These are phyloP conservation scores for Phytophthora hibernalis DNA, from an alignment of 352 stramenopile species.

Conservation along the genomic window DNA sequence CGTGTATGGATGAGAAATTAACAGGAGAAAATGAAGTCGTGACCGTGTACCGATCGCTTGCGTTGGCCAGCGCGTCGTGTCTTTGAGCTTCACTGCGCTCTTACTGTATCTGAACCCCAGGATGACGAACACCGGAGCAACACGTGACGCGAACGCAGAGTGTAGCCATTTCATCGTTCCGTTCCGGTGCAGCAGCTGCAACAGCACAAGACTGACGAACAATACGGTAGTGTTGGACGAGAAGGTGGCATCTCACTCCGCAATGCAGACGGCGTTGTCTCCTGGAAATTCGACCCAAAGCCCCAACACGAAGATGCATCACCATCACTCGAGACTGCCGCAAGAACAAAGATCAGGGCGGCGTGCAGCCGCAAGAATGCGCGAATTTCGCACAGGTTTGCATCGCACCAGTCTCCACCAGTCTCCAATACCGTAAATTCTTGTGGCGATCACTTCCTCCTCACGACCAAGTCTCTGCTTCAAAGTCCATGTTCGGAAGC, in stretches of 20 bases:
- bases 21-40: constrained; percentile 22
- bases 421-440: not conserved
- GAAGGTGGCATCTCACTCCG: too few relatives aligned
- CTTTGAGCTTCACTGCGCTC: constrained; percentile 5
- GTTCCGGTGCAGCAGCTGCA: not conserved
- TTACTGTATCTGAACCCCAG: too few relatives aligned
- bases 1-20: constrained; percentile 31
- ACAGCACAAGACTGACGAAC: not conserved
- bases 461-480: too few relatives aligned
- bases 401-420: not conserved
- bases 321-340: not conserved
- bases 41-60: constrained; percentile 9
- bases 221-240: too few relatives aligned
- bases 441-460: not conserved
- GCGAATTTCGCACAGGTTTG: too few relatives aligned
- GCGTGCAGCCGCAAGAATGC: not conserved
- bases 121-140: constrained; percentile 7
- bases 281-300: too few relatives aligned
- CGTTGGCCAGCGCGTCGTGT: constrained; percentile 15
- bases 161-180: constrained; percentile 7
- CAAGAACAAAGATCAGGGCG: too few relatives aligned
- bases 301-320: too few relatives aligned
- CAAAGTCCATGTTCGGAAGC: too few relatives aligned
- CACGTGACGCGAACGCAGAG: not conserved
- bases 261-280: too few relatives aligned